Conservation (phyloP, 148 eudicot species). For the Simmondsia chinensis region DNA sequence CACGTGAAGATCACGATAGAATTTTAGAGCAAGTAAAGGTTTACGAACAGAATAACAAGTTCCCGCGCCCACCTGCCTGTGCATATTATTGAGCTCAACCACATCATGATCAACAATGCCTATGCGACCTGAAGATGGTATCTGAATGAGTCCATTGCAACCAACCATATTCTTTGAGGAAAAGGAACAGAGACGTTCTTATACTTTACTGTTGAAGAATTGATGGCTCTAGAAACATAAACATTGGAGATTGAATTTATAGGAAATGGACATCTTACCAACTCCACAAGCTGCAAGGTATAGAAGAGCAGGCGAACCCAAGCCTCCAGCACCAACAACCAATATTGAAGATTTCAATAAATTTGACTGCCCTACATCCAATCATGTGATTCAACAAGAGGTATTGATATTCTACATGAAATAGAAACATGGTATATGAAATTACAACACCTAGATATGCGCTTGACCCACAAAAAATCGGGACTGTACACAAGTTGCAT, state of each 20-base stretch:
- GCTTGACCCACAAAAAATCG: too few species aligned
- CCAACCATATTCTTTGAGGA: too few species aligned
- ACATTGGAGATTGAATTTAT: too few species aligned
- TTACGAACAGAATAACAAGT: constrained; percentile 1
- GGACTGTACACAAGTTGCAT: too few species aligned
- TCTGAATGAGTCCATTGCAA: too few species aligned
- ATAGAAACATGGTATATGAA: background rate
- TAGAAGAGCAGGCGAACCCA: constrained; percentile 91
- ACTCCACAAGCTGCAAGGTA: constrained; percentile 96
- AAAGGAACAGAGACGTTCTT: too few species aligned
- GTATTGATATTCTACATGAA: background rate
- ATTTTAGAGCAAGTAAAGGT: background rate
- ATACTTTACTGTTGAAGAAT: too few species aligned
- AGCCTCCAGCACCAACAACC: constrained; percentile 97
- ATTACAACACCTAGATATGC: background rate
- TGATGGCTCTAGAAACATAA: too few species aligned
- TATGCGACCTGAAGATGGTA: constrained; percentile 43
- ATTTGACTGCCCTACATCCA: constrained; percentile 59
- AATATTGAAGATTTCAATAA: constrained; percentile 71
- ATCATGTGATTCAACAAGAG: constrained; percentile 7
- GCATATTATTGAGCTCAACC: constrained; percentile 96
- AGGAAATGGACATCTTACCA: constrained; percentile 30
- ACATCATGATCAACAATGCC: constrained; percentile 98
- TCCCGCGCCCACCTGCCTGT: constrained; percentile 66
- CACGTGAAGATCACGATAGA: too few species aligned